phyloP scores from a whole-genome alignment of 2,329 filamentous ascomycete genomes.

The Domatiomyces catenatus region DNA sequence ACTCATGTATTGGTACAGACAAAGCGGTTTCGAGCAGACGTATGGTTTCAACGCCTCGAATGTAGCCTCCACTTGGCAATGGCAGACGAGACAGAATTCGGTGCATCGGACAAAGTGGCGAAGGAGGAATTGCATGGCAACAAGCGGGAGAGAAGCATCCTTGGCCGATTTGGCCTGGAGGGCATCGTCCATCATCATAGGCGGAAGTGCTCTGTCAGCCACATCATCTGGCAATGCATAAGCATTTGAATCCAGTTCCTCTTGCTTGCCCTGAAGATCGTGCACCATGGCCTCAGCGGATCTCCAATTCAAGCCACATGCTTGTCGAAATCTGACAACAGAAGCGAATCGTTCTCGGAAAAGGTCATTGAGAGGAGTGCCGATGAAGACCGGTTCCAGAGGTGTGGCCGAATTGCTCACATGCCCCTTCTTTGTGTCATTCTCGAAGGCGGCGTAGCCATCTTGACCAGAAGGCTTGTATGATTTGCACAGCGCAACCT shows the following conservation, averaged over 20 bases:
- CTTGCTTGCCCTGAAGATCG: slow-evolving; percentile 27
- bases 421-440: slow-evolving; percentile 5
- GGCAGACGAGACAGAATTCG: slow-evolving; percentile 76
- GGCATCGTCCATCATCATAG: slow-evolving; percentile 37
- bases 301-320: slow-evolving; percentile 46
- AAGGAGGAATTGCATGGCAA: slow-evolving; percentile 59
- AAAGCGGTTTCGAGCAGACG: slow-evolving; percentile 61
- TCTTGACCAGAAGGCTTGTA: slow-evolving; percentile 54
- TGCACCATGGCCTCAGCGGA: slow-evolving; percentile 47
- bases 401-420: background rate
- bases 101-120: slow-evolving; percentile 67
- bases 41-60: slow-evolving; percentile 44
- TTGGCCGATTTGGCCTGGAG: slow-evolving; percentile 22
- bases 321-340: slow-evolving; percentile 45
- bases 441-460: slow-evolving; percentile 38
- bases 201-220: slow-evolving; percentile 22
- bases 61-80: slow-evolving; percentile 47
- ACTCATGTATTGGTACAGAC: slow-evolving; percentile 74
- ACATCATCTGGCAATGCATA: slow-evolving; percentile 5
- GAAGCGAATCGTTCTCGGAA: slow-evolving; percentile 49
- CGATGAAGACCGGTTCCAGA: slow-evolving; percentile 52
- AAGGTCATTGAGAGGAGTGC: slow-evolving; percentile 52
- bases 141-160: slow-evolving; percentile 39
- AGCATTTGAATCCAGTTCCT: background rate
- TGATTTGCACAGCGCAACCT: slow-evolving; percentile 52